phyloP scores from a whole-genome alignment of 2,329 filamentous ascomycete species.

The Pezicula rhizophila region DNA sequence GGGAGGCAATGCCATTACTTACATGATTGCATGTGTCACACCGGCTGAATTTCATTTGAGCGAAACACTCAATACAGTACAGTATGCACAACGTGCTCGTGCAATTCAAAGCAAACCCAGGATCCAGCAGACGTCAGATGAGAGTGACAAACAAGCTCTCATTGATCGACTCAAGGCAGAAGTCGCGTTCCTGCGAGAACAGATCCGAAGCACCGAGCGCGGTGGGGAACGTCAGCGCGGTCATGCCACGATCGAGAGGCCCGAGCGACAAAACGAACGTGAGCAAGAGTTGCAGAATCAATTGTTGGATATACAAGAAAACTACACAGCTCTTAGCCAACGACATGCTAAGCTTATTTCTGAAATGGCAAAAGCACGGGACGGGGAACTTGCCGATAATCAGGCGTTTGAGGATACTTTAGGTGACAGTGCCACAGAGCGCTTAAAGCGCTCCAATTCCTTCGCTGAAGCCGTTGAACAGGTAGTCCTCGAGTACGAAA shows the following conservation, averaged over 20 bases:
- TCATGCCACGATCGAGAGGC: conserved; percentile 57
- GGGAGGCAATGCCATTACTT: conserved; percentile 94
- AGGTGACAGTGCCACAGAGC: conserved; percentile 76
- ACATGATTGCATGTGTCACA: conserved; percentile 98
- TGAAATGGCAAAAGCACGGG: conserved; percentile 81
- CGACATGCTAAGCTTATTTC: conserved; percentile 94
- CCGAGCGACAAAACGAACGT: conserved; percentile 74
- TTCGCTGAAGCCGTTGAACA: conserved; percentile 95
- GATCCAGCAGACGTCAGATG: conserved; percentile 84
- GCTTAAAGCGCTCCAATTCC: conserved; percentile 88
- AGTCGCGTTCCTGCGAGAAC: conserved; percentile 86
- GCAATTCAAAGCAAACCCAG: conserved; percentile 96
- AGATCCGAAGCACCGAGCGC: conserved; percentile 79
- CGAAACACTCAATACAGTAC: conserved; percentile 94
- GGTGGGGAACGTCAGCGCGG: conserved; percentile 50
- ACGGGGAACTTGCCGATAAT: conserved; percentile 58
- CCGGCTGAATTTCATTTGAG: conserved; percentile 95
- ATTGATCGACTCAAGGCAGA: conserved; percentile 93
- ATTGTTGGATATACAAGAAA: conserved; percentile 86
- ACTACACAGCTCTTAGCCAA: conserved; percentile 84
- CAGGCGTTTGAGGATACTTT: conserved; percentile 53
- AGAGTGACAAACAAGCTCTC: conserved; percentile 86
- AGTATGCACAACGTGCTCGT: conserved; percentile 92
- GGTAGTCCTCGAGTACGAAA: conserved; percentile 95
- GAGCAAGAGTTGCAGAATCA: conserved; percentile 92